Evolutionary conservation across 2,329 filamentous ascomycete species (phyloP).

Genomic region (Apiospora pterosperma): DNA sequence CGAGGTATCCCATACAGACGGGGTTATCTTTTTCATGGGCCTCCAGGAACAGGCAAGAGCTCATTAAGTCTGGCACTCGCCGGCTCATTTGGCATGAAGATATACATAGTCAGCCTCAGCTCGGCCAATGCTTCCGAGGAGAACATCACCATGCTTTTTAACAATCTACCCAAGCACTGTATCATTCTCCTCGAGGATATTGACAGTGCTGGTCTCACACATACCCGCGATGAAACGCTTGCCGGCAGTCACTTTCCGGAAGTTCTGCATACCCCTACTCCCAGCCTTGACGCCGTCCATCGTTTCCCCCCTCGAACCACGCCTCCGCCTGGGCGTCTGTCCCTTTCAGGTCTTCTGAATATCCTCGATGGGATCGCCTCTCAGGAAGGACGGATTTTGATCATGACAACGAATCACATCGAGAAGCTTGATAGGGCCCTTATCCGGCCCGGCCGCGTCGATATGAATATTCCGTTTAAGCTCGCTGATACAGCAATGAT

Average conservation of each 20-base stretch:
- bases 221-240: no score
- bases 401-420: conserved; percentile 88
- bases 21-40: conserved; percentile 4
- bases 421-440: conserved; percentile 82
- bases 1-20: no score
- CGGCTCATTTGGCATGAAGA: conserved; percentile 31
- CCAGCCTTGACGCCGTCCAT: no score
- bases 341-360: conserved; percentile 85
- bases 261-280: neutral
- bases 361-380: conserved; percentile 85
- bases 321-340: conserved; percentile 73
- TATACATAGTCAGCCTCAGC: conserved; percentile 37
- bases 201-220: conserved; percentile 80
- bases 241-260: no score
- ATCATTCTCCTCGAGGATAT: conserved; percentile 85
- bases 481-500: no score
- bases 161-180: conserved; percentile 74
- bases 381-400: conserved; percentile 85
- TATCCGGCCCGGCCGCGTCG: conserved; percentile 82
- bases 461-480: no score
- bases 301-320: conserved; percentile 37
- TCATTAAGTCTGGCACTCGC: conserved; percentile 34
- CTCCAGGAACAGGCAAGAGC: conserved; percentile 12
- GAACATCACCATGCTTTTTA: conserved; percentile 75
- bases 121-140: conserved; percentile 61